phyloP scores from a whole-genome alignment of 768 basidiomycete genomes.

The Auriscalpium microsporum region DNA sequence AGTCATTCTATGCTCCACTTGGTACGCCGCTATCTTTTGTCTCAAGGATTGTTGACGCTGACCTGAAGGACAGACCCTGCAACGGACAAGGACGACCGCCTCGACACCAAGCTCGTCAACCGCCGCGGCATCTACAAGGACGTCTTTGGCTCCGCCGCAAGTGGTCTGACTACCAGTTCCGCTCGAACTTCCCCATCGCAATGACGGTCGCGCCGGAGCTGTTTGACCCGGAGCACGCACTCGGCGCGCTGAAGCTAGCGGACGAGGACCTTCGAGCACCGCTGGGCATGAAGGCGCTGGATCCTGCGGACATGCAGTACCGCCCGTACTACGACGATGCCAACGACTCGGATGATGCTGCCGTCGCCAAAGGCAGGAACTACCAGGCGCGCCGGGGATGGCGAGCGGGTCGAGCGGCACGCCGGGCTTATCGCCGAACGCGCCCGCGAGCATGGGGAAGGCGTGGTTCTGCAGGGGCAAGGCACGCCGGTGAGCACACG shows the following conservation, averaged over 20 bases:
- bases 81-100: slow-evolving; percentile 61
- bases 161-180: slow-evolving; percentile 96
- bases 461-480: not conserved
- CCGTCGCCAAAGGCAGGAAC: slow-evolving; percentile 89
- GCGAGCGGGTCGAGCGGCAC: slow-evolving; percentile 4
- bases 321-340: slow-evolving; percentile 89
- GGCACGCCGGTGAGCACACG: not conserved
- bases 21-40: slow-evolving; percentile 34
- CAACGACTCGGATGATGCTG: slow-evolving; percentile 78
- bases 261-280: slow-evolving; percentile 79
- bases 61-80: slow-evolving; percentile 42
- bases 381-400: slow-evolving; percentile 42
- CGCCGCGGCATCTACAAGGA: slow-evolving; percentile 98
- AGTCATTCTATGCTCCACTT: slow-evolving; percentile 79
- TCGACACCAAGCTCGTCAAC: slow-evolving; percentile 67
- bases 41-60: not conserved
- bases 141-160: slow-evolving; percentile 87
- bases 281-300: slow-evolving; percentile 94
- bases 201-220: slow-evolving; percentile 97
- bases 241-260: slow-evolving; percentile 71
- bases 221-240: slow-evolving; percentile 73
- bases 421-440: not conserved
- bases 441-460: slow-evolving; percentile 3
- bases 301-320: slow-evolving; percentile 82
- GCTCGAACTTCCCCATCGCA: slow-evolving; percentile 89